Conservation (phyloP, 176 grass and related monocot species). For the Triticum timopheevii region DNA sequence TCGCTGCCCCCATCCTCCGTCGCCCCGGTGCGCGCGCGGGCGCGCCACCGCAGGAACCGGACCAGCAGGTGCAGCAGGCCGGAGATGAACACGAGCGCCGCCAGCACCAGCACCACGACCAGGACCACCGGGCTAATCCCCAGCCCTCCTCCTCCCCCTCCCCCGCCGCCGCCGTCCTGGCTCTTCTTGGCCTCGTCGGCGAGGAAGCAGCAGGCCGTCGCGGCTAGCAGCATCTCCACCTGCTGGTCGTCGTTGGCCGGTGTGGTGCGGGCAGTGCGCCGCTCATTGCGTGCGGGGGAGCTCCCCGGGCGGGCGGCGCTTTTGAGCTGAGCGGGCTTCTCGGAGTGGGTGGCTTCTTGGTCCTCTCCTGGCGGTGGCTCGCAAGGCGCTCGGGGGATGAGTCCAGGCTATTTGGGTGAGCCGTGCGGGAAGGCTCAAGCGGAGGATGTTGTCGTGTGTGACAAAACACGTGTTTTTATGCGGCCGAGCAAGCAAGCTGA, state of each 20-base stretch:
- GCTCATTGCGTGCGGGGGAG: conserved; percentile 41
- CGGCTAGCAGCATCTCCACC: not conserved
- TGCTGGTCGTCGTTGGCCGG: not conserved
- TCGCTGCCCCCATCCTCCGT: not conserved
- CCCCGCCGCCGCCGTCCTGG: not conserved
- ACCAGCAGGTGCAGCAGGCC: conserved; percentile 69
- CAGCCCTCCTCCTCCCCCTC: not conserved
- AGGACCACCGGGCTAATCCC: conserved; percentile 53
- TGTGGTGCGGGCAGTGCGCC: conserved; percentile 10
- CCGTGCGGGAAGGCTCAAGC: not conserved
- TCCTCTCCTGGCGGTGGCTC: conserved; percentile 22
- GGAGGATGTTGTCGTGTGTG: not conserved
- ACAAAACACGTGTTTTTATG: conserved; percentile 28
- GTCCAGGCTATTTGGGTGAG: conserved; percentile 23
- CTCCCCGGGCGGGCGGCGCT: not conserved
- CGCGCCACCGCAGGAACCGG: conserved; percentile 49
- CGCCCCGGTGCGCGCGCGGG: not conserved
- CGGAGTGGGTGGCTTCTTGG: conserved; percentile 22
- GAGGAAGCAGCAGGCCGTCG: not conserved
- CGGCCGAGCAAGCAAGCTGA: not conserved
- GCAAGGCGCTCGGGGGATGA: conserved; percentile 22
- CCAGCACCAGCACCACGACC: conserved; percentile 59
- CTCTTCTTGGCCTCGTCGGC: not conserved
- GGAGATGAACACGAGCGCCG: conserved; percentile 60
- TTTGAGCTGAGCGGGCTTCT: conserved; percentile 21